phyloP scores from a whole-genome alignment of 2,329 filamentous ascomycete species.

The Volutella citrinella region DNA sequence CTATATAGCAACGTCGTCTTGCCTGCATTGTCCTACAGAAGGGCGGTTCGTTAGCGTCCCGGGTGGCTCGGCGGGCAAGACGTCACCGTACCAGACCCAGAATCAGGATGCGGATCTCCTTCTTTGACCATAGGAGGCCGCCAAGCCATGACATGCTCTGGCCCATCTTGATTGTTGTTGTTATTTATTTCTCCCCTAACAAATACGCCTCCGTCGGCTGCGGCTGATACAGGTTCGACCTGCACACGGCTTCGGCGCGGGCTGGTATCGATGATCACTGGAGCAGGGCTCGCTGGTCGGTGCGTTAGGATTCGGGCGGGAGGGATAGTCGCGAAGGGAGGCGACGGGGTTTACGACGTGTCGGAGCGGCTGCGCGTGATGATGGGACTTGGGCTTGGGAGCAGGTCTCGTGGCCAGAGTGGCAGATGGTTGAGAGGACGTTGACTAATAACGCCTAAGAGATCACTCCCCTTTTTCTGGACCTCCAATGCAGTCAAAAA shows the following conservation, averaged over 20 bases:
- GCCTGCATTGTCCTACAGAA: slow-evolving; percentile 83
- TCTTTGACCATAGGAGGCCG: slow-evolving; percentile 80
- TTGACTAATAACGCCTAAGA: slow-evolving; percentile 21
- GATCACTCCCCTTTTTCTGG: slow-evolving; percentile 30
- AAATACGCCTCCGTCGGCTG: no score
- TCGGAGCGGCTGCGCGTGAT: no score
- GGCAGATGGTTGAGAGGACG: no score
- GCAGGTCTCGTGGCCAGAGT: slow-evolving; percentile 22
- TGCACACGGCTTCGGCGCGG: no score
- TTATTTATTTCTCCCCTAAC: slow-evolving; percentile 8
- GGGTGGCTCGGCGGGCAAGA: no score
- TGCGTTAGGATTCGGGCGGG: no score
- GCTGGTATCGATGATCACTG: no score
- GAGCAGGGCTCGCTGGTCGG: no score
- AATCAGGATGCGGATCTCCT: slow-evolving; percentile 96
- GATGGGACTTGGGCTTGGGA: no score
- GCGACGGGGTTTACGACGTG: no score
- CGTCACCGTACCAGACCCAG: slow-evolving; percentile 70
- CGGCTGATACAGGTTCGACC: no score
- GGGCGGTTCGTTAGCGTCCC: slow-evolving; percentile 14
- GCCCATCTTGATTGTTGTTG: slow-evolving; percentile 50
- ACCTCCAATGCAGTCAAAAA: slow-evolving; percentile 22
- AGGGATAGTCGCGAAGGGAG: no score
- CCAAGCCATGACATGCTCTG: slow-evolving; percentile 68
- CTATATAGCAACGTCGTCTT: slow-evolving; percentile 97